Base-by-base conservation (phyloP, 805 yeast genomes). In the Kockiozyma suomiensis region DNA sequence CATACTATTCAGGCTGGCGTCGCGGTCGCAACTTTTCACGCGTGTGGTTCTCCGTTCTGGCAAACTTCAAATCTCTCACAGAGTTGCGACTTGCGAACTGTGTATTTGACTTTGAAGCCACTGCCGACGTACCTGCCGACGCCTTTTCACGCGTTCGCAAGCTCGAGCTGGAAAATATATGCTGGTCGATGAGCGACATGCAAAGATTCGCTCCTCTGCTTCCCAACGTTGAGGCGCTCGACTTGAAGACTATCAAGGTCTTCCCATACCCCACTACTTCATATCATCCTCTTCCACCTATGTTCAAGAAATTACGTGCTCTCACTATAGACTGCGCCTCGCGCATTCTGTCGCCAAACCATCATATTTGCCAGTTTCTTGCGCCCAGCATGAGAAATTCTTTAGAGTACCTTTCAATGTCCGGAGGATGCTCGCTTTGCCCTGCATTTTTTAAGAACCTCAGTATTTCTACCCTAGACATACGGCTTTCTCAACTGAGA, bases 1-100 rank as follows among this genome's bases (percentile, higher is more conserved):
- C 66, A 6, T 62, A 62, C 45, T 62, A 62, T 50, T 50, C 66
- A 26, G 66, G 66, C 35, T 62, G 66, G 66, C 61, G 66, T 2
- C 66, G 66, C 35, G 66, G 66, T 33, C 51, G 65, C 45, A 62
- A 62, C 26, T 62, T 54, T 37, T 62, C 66, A 15, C 52, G 65
- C 25, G 61, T 56, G n/a, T 62, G 61, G 61, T 62, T 52, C 47
- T 28, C 40, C 2, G 59, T 59, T 23, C 46, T 62, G 12, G 49
- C 58, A 10, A 51, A 66, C 26, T 62, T 59, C 26, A n/a, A 48
- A 10, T 26, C 50, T 6, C 56, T 62, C 19, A 43, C 47, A 10
- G 54, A 56, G 21, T 30, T 62, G 12, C 61, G 66, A 12, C 30
- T 62, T 32, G 65, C 66, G 4, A 54, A 56, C 46, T 62, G 66